These are phyloP conservation scores for Cinnamomum chago DNA, from an alignment of 164 flowering plant species.

Conservation along the genomic window DNA sequence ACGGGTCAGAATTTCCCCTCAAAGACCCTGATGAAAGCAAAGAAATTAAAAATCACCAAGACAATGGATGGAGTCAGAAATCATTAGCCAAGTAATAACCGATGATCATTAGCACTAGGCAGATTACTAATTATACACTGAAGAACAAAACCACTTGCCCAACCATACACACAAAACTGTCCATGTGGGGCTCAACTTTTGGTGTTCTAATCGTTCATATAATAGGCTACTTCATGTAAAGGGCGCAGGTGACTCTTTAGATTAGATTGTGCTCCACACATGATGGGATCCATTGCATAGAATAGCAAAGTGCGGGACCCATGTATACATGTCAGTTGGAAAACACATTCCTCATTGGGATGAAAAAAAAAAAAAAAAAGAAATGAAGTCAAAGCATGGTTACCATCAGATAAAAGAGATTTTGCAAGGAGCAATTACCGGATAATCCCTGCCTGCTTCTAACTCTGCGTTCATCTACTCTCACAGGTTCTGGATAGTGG, in stretches of 20 bases:
- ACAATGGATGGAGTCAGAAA: background rate
- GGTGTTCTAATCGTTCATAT: no score
- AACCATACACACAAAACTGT: no score
- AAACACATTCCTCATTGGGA: background rate
- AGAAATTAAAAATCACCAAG: background rate
- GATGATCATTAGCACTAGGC: background rate
- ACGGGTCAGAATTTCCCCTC: slow-evolving; percentile 16
- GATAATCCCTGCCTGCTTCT: slow-evolving; percentile 20
- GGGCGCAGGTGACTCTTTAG: no score
- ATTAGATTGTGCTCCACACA: no score
- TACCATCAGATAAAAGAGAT: background rate
- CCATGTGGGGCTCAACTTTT: no score
- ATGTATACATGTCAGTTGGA: background rate
- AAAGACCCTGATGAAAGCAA: slow-evolving; percentile 2
- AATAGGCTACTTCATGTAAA: no score
- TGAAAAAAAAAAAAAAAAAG: background rate
- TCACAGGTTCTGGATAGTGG: slow-evolving; percentile 57
- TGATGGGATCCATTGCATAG: no score
- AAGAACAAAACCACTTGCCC: background rate
- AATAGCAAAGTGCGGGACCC: background rate
- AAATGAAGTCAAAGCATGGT: background rate
- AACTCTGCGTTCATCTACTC: slow-evolving; percentile 23
- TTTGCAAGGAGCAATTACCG: background rate
- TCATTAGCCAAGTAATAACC: background rate
- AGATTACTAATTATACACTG: background rate